phyloP scores from a whole-genome alignment of 2,329 filamentous ascomycete genomes.

The Monilinia fructigena region DNA sequence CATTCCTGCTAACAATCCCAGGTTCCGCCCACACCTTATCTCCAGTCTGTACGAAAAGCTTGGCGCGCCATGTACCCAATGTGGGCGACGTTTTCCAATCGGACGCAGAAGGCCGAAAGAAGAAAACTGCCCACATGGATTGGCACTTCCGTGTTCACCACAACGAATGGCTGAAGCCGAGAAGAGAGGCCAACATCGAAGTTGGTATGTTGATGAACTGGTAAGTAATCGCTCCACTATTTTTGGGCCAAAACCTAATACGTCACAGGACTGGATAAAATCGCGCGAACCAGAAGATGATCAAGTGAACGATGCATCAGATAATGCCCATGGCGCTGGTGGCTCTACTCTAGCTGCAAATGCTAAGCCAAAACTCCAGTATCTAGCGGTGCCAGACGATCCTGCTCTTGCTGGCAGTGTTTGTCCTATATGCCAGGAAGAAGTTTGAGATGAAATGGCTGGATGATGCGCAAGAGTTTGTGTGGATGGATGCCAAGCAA shows the following conservation, averaged over 20 bases:
- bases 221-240: conserved; percentile 48
- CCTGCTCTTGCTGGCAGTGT: conserved; percentile 69
- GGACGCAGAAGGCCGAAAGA: conserved; percentile 74
- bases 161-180: conserved; percentile 83
- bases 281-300: conserved; percentile 77
- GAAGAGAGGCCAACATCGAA: conserved; percentile 83
- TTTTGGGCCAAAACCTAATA: conserved; percentile 1
- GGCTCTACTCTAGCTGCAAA: conserved; percentile 43
- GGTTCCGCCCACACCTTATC: conserved; percentile 72
- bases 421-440: conserved; percentile 96
- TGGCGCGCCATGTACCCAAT: conserved; percentile 86
- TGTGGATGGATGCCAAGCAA: conserved; percentile 86
- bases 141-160: conserved; percentile 97
- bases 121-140: conserved; percentile 90
- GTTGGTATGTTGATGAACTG: conserved; percentile 90
- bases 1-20: conserved; percentile 40
- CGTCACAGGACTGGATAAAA: conserved; percentile 79
- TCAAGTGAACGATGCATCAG: conserved; percentile 46
- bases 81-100: conserved; percentile 84
- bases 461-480: conserved; percentile 91
- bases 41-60: conserved; percentile 74
- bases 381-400: conserved; percentile 81
- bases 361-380: conserved; percentile 58
- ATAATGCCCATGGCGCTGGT: conserved; percentile 43
- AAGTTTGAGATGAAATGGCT: conserved; percentile 91